Evolutionary conservation across 108 stramenopile species (phyloP).

Genomic region (Nitzschia inconspicua): DNA sequence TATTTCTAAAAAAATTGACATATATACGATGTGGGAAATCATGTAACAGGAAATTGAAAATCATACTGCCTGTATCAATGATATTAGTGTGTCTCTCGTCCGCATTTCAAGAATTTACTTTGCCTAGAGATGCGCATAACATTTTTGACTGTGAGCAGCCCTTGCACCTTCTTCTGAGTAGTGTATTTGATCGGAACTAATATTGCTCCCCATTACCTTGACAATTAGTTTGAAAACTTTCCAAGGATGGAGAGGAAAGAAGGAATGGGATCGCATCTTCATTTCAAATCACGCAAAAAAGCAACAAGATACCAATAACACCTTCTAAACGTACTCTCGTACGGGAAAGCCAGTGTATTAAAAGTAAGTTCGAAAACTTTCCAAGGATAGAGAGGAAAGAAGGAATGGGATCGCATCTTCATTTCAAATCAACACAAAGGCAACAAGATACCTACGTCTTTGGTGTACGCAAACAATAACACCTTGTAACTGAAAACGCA

Average conservation of each 20-base stretch:
- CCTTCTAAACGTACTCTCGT: too few species aligned
- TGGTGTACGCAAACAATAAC: background rate
- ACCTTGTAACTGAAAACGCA: too few species aligned
- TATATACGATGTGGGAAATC: background rate
- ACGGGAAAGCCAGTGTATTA: background rate
- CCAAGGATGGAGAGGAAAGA: too few species aligned
- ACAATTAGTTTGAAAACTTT: background rate
- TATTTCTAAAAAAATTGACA: conserved; percentile 15
- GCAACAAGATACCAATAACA: background rate
- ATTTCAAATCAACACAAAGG: too few species aligned
- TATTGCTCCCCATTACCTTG: background rate
- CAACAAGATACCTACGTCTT: background rate
- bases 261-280: too few species aligned
- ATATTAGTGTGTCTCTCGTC: background rate
- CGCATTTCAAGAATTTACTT: background rate
- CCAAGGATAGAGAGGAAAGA: too few species aligned
- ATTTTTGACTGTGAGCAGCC: too few species aligned
- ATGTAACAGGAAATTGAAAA: background rate
- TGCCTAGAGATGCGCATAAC: background rate
- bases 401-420: too few species aligned
- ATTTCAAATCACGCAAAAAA: too few species aligned
- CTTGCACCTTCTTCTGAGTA: background rate
- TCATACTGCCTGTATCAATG: background rate
- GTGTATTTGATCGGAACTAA: background rate
- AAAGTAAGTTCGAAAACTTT: background rate